Evolutionary conservation across 306 rosid species (phyloP).

Genomic region (Medicago arabica): DNA sequence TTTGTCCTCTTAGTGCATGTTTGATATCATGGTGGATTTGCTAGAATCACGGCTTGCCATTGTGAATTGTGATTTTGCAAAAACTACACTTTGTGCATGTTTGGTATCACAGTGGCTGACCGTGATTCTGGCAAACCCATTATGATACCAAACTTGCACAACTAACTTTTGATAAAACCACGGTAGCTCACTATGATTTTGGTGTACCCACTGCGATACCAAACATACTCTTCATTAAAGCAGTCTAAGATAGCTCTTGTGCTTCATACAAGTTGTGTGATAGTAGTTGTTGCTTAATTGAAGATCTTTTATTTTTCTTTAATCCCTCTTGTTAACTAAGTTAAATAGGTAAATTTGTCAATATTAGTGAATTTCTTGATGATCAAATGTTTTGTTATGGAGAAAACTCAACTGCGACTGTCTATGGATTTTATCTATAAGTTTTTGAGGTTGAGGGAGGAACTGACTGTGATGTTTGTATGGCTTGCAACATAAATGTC

Average conservation of each 20-base stretch:
- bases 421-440: constrained; percentile 2
- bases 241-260: constrained; percentile 18
- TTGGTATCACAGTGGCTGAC: too few species aligned
- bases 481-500: not conserved
- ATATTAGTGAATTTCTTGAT: constrained; percentile 23
- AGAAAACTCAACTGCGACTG: constrained; percentile 9
- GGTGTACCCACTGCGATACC: too few species aligned
- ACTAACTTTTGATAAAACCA: too few species aligned
- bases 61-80: too few species aligned
- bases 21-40: too few species aligned
- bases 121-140: too few species aligned
- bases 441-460: constrained; percentile 2
- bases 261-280: constrained; percentile 13
- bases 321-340: constrained; percentile 13
- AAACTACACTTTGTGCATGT: too few species aligned
- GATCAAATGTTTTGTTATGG: constrained; percentile 12
- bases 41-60: too few species aligned
- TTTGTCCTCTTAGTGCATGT: not conserved
- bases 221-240: not conserved
- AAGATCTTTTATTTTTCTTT: constrained; percentile 24
- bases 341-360: constrained; percentile 3
- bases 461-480: not conserved
- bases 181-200: too few species aligned
- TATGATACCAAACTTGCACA: too few species aligned
- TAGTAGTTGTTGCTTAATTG: constrained; percentile 16